Base-by-base conservation (phyloP, 345 rosid species). In the Corymbia maculata region DNA sequence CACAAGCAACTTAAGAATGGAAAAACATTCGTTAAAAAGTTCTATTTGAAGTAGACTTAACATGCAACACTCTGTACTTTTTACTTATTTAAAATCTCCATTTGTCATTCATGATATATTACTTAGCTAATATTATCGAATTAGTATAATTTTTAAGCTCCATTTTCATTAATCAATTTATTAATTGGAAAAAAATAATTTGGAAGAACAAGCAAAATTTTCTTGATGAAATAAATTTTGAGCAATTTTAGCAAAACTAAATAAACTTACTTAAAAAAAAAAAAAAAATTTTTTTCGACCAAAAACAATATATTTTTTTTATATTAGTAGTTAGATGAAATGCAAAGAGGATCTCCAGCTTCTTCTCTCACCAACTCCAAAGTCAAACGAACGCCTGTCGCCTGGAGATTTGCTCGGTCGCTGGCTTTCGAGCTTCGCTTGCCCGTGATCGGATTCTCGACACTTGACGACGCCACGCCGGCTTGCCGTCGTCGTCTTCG, bases 131-230 rank as follows among this genome's bases (percentile, higher is more conserved):
- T 19, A n/a, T 64, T 8, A n/a, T n/a, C 9, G 5, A n/a, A 64
- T 64, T 64, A 3, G 19, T 64, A n/a, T 7, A 64, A 13, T n/a
- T 64, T 13, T 64, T 32, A 64, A n/a, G 42, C n/a, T n/a, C 42
- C 36, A 64, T n/a, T 64, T 14, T n/a, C 36, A 64, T 14, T 64
- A n/a, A 14, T 14, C 42, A 0, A 64, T 64, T 17, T n/a, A n/a
- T 64, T 13, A 64, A n/a, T 64, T 0, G 36, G 13, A 0, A 3
- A 0, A 3, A 59, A 24, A 59, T 10, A 59, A 10, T 2, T 28
- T 64, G 42, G 75, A 64, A n/a, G 42, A 14, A n/a, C 17, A n/a
- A 16, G 32, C 75, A 64, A 64, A 64, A 64, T n/a, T n/a, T 16
- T 64, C 17, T 64, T 64, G 5, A 52, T 52, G 6, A 52, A 52